Percentiles rank a stretch among this genome's conserved stretches.
These are phyloP conservation scores for Tolypocladium amazonense DNA, from an alignment of 2,329 filamentous ascomycete genomes.

Conservation along the genomic window DNA sequence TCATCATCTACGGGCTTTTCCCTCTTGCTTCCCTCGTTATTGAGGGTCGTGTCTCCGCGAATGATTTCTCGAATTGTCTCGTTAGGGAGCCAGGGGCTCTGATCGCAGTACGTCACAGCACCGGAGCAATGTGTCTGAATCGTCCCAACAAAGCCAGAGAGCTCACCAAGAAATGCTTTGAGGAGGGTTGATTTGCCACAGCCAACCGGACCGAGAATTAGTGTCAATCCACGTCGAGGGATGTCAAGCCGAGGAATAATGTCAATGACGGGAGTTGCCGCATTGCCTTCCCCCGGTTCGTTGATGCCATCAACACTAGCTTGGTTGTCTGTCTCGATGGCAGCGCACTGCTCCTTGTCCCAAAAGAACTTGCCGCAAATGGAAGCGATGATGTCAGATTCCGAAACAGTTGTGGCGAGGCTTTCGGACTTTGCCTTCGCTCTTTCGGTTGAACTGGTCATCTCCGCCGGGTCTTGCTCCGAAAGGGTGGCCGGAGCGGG, in stretches of 20 bases:
- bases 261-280: neutral
- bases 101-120: constrained; percentile 13
- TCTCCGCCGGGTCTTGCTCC: neutral
- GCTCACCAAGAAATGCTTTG: constrained; percentile 15
- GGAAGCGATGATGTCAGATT: neutral
- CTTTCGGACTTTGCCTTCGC: neutral
- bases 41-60: constrained; percentile 25
- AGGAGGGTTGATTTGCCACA: constrained; percentile 19
- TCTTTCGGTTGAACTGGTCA: neutral
- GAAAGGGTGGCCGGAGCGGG: neutral
- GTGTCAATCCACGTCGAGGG: constrained; percentile 3
- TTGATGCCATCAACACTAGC: neutral
- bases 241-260: neutral
- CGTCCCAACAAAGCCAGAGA: constrained; percentile 7
- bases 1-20: constrained; percentile 7
- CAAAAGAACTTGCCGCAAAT: neutral
- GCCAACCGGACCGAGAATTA: constrained; percentile 18
- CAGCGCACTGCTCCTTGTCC: neutral
- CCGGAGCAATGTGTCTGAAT: constrained; percentile 6
- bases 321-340: too few species aligned
- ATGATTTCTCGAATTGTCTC: constrained; percentile 18
- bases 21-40: constrained; percentile 20
- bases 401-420: neutral
- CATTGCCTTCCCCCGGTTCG: neutral
- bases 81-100: constrained; percentile 13